A percentile compares a stretch with the other conserved stretches of the same genome.
phyloP scores from a whole-genome alignment of 768 basidiomycete species.

The Russula lepida region DNA sequence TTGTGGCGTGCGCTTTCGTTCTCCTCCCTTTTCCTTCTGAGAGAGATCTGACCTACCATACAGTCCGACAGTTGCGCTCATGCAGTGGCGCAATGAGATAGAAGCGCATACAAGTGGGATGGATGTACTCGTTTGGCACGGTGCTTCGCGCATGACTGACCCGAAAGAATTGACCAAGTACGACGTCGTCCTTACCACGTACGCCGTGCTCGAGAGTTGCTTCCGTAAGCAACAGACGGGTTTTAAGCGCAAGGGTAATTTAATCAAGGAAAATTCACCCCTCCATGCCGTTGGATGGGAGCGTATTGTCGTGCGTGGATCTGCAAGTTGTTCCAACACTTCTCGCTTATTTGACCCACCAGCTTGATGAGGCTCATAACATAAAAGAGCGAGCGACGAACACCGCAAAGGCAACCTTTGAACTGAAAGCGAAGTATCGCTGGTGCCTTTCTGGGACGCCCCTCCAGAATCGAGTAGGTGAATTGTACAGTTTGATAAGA shows the following conservation, averaged over 20 bases:
- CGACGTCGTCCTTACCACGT: slow-evolving; percentile 85
- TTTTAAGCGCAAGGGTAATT: slow-evolving; percentile 75
- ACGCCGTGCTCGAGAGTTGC: slow-evolving; percentile 82
- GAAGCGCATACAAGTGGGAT: slow-evolving; percentile 74
- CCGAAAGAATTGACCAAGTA: slow-evolving; percentile 65
- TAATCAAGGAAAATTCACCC: slow-evolving; percentile 83
- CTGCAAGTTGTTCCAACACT: slow-evolving; percentile 33
- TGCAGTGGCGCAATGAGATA: slow-evolving; percentile 94
- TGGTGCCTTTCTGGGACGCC: slow-evolving; percentile 99
- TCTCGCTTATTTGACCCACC: slow-evolving; percentile 2
- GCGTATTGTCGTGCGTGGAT: slow-evolving; percentile 60
- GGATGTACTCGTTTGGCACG: slow-evolving; percentile 91
- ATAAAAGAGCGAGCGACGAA: slow-evolving; percentile 94
- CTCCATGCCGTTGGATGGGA: slow-evolving; percentile 83
- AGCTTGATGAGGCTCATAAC: slow-evolving; percentile 96
- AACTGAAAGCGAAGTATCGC: slow-evolving; percentile 65
- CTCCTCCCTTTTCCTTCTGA: background rate
- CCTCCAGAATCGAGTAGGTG: slow-evolving; percentile 96
- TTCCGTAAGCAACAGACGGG: slow-evolving; percentile 91
- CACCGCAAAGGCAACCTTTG: slow-evolving; percentile 95
- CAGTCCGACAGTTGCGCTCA: slow-evolving; percentile 46
- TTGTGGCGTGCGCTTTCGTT: slow-evolving; percentile 67
- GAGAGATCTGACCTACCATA: background rate
- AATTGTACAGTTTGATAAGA: slow-evolving; percentile 88
- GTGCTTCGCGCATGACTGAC: slow-evolving; percentile 60